Evolutionary conservation across 2,329 filamentous ascomycete species (phyloP), one percentile per base, ranked within the genome.

Genomic region (Cercospora brassicicola): DNA sequence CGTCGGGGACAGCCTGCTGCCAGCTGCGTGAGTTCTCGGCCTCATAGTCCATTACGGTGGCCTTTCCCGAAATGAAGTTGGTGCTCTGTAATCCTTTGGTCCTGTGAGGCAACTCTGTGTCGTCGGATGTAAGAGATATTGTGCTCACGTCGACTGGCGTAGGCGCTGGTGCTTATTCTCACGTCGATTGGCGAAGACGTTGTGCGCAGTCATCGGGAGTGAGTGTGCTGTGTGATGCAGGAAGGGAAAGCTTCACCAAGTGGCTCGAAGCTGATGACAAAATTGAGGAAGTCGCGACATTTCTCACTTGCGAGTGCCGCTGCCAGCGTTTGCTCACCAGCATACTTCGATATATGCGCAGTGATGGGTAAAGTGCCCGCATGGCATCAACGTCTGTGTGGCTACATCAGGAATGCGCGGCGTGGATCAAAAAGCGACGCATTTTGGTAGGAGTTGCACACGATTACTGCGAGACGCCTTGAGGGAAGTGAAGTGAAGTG

Each of bases 11-110:
- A 18, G 56, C 61, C 28, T 65, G 62, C 33, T 72, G 68, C 73
- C 73, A 74, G n/a, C 64, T 62, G 23, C 63, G 67, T 33, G 72
- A 70, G 33, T 74, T 73, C 4, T 62, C 31, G 11, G 42, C 26
- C 48, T 74, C 73, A 61, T 73, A 73, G 48, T 73, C 69, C 51
- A 66, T 61, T 20, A 5, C 5, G 8, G 48, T 56, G 20, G 33
- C 36, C 20, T 3, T 15, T 20, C 10, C 15, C 9, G 18, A 13
- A 20, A 18, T 23, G 33, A 8, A 20, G n/a, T 20, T 18, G 8
- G 28, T 59, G 28, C 28, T 31, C 28, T 31, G 28, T 59, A 18
- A 20, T 33, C 23, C 23, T 23, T 23, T 23, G 23, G 23, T 23
- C 23, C 23, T 23, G 23, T 23, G 42, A 18, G n/a, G n/a, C 18